Evolutionary conservation across 768 basidiomycete species (phyloP), one percentile per base, ranked within the genome.

Genomic region (Vishniacozyma victoriae): DNA sequence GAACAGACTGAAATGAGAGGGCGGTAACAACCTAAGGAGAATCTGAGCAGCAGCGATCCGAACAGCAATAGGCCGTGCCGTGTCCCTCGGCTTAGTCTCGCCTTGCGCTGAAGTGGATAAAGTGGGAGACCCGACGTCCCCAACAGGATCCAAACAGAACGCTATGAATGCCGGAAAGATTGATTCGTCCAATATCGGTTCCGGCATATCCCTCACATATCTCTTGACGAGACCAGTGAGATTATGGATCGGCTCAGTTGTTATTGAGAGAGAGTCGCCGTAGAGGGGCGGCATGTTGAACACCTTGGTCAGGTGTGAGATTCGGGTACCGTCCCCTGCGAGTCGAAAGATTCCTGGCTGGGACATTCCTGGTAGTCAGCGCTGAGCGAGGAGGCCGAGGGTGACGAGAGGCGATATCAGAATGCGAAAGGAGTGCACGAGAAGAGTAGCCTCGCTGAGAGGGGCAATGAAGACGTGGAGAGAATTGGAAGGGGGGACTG

Each of bases 1-100:
- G 70, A 82, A 90, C 20, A 91, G 75, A 36, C 72, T 79, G 31
- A 79, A 80, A 38, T 81, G 80, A 18, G 78, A 76, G 3, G 59
- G 46, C 1, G 79, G 73, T 0, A 80, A 73, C 37, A 81, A 73
- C 5, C 77, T 76, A n/a, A 81, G 73, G 42, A 81, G 60, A 55
- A 77, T 69, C 47, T 77, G 77, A 13, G 78, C 78, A 22, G 71
- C 70, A 1, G 57, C 53, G 50, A 80, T 73, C 48, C 39, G 59
- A 50, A 37, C 57, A 50, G 26, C 59, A 59, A 35, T 46, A 25
- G 47, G 13, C 41, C 54, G 0, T 45, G 54, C 15, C 54, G 59
- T 7, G 44, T 33, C 7, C 16, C n/a, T 33, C n/a, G 9, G 31
- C 31, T 9, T 33, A n/a, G n/a, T n/a, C n/a, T n/a, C n/a, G n/a